Evolutionary conservation across 192 early-diverging fungal genomes (phyloP).

Genomic region (Glomus cerebriforme): DNA sequence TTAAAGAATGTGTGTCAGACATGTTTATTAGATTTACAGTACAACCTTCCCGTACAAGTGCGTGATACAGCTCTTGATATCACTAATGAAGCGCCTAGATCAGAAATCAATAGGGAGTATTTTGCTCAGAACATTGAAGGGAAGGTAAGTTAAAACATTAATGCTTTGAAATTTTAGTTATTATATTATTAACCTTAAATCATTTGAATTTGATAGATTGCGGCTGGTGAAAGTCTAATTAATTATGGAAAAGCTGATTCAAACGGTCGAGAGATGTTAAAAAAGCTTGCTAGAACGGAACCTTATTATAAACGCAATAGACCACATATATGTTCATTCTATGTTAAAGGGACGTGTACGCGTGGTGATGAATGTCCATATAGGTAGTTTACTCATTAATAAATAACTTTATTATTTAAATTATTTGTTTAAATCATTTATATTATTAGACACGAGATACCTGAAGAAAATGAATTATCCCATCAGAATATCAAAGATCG

Average conservation of each 20-base stretch:
- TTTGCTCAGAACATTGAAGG: slow-evolving; percentile 81
- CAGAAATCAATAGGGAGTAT: slow-evolving; percentile 87
- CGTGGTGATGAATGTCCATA: slow-evolving; percentile 95
- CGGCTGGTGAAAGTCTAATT: slow-evolving; percentile 53
- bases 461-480: slow-evolving; percentile 77
- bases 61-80: slow-evolving; percentile 83
- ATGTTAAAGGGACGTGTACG: slow-evolving; percentile 91
- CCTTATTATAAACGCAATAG: slow-evolving; percentile 92
- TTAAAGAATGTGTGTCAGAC: slow-evolving; percentile 99
- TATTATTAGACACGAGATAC: slow-evolving; percentile 79
- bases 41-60: slow-evolving; percentile 90
- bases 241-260: slow-evolving; percentile 71
- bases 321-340: slow-evolving; percentile 95
- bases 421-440: not conserved
- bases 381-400: slow-evolving; percentile 37
- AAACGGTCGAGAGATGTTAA: slow-evolving; percentile 73
- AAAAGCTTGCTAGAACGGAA: slow-evolving; percentile 78
- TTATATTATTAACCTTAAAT: not conserved
- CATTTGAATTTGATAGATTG: slow-evolving; percentile 2
- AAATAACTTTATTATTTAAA: slow-evolving; percentile 2
- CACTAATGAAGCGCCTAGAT: slow-evolving; percentile 75
- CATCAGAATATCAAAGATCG: slow-evolving; percentile 95
- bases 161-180: not conserved
- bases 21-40: slow-evolving; percentile 95
- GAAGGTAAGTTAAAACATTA: slow-evolving; percentile 40